phyloP scores from a whole-genome alignment of 345 rosid species.

The Lepidium aucheri region DNA sequence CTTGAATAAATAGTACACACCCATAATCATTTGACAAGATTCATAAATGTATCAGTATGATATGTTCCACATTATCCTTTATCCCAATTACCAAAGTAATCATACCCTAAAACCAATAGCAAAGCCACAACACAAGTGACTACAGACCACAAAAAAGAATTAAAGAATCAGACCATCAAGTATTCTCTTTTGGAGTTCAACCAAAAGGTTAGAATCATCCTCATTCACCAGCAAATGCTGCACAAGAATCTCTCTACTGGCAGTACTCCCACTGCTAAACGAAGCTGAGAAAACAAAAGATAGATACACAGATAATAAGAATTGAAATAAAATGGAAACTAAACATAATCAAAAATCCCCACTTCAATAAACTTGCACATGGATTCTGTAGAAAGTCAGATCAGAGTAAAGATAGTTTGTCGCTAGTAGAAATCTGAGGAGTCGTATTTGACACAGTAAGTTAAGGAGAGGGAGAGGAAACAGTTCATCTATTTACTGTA shows the following conservation, averaged over 20 bases:
- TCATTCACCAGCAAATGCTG: conserved; percentile 85
- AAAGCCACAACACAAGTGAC: not conserved
- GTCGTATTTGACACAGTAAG: not conserved
- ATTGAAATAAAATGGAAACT: not conserved
- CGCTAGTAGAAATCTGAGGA: not conserved
- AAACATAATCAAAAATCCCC: not conserved
- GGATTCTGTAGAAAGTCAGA: too few species aligned
- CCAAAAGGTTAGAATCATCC: conserved; percentile 51
- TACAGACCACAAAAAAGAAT: not conserved
- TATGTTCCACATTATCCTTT: too few species aligned
- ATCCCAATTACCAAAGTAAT: not conserved
- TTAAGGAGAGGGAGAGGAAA: not conserved
- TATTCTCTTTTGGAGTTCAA: conserved; percentile 51
- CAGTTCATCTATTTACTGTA: not conserved
- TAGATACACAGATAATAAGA: not conserved
- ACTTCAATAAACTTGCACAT: not conserved
- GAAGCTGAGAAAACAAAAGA: conserved; percentile 37
- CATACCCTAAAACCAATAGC: not conserved
- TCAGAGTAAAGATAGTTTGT: too few species aligned
- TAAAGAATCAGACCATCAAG: conserved; percentile 36
- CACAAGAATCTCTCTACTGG: conserved; percentile 57
- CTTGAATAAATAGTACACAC: not conserved
- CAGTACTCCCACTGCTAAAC: conserved; percentile 39
- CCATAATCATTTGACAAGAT: too few species aligned
- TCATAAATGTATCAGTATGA: too few species aligned